Evolutionary conservation across 2,329 filamentous ascomycete genomes (phyloP), one percentile per base, ranked within the genome.

Genomic region (Orbilia blumenaviensis): DNA sequence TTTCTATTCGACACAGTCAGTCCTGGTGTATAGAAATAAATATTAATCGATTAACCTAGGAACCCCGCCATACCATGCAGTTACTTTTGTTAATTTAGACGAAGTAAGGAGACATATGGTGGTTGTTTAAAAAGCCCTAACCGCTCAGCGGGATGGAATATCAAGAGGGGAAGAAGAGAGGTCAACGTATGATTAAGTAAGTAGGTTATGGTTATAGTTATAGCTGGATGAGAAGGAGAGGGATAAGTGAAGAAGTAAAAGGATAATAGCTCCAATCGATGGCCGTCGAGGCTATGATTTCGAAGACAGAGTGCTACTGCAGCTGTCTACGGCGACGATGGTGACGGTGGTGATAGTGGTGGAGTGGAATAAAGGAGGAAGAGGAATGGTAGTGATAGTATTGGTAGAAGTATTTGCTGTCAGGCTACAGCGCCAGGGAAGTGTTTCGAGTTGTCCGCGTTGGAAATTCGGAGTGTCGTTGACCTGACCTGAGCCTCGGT

Each of bases 391-490:
- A n/a, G n/a, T n/a, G n/a, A n/a, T n/a, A n/a, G n/a, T n/a, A n/a
- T n/a, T n/a, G n/a, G n/a, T n/a, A n/a, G n/a, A n/a, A n/a, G n/a
- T n/a, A n/a, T n/a, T n/a, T n/a, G 16, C 52, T n/a, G 52, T 56
- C 52, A 56, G 52, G 58, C 23, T 60, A 58, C 36, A 72, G n/a
- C n/a, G n/a, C n/a, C n/a, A 62, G 58, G 66, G 66, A 32, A 52
- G 42, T 36, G 63, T 62, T 75, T 62, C 62, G 69, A 66, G 71
- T 75, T 75, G 71, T 34, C 32, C 7, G 71, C 64, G 71, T 75
- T 75, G 71, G 27, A 74, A 52, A 66, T 62, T 52, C 42, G 34
- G 67, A 67, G 69, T 67, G 69, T 41, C 62, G 69, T 74, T 41
- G 52, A 56, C 50, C 62, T 56, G 66, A 38, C 68, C 69, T 62